phyloP scores from a whole-genome alignment of 768 basidiomycete genomes.

The Megacollybia marginata region DNA sequence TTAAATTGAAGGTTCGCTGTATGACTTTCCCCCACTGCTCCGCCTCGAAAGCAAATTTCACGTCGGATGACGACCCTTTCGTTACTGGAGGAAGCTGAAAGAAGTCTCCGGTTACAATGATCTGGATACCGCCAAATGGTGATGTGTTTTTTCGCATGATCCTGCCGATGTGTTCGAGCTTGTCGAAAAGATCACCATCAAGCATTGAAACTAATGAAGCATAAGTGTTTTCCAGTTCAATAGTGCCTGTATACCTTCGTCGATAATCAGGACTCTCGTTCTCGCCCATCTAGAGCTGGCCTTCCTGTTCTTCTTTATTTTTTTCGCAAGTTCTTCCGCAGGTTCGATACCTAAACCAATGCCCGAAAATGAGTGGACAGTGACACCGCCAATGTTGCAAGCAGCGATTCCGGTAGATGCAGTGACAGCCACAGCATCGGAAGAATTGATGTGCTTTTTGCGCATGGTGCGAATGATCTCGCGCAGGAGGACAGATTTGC shows the following conservation, averaged over 20 bases:
- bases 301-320: constrained; percentile 80
- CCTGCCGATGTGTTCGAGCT: constrained; percentile 67
- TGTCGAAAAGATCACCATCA: constrained; percentile 90
- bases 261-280: constrained; percentile 78
- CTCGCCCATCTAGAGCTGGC: constrained; percentile 72
- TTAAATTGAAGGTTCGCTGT: constrained; percentile 82
- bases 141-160: constrained; percentile 49
- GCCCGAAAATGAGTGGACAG: constrained; percentile 93
- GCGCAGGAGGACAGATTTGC: constrained; percentile 90
- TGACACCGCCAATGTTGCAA: constrained; percentile 94
- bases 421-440: constrained; percentile 84
- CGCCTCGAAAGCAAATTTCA: constrained; percentile 93
- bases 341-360: constrained; percentile 76
- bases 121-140: constrained; percentile 94
- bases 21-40: constrained; percentile 67
- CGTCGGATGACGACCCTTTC: constrained; percentile 39
- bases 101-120: constrained; percentile 95
- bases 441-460: constrained; percentile 39
- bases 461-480: constrained; percentile 80
- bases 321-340: constrained; percentile 53
- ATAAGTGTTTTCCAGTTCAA: not conserved
- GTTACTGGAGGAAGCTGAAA: constrained; percentile 94
- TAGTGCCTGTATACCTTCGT: constrained; percentile 49
- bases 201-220: constrained; percentile 86
- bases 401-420: constrained; percentile 94